A percentile compares a stretch with the other conserved stretches of the same genome.
Evolutionary conservation across 176 grass and related monocot genomes (phyloP).

Genomic region (Pontederia crassipes): DNA sequence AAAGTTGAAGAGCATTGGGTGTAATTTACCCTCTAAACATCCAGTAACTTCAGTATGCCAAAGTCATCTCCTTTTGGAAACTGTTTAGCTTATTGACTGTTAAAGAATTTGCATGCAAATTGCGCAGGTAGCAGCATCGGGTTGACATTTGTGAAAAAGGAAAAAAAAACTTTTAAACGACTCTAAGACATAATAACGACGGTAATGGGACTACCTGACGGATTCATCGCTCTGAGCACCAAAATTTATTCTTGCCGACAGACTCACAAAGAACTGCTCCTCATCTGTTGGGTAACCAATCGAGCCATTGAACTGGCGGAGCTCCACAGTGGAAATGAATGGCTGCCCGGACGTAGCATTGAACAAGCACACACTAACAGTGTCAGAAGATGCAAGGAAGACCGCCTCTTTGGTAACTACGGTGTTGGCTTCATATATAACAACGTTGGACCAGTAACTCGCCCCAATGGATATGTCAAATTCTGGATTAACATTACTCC

Average conservation of each 20-base stretch:
- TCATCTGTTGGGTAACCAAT: constrained; percentile 42
- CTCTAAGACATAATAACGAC: no score
- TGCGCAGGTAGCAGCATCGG: no score
- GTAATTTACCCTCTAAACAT: no score
- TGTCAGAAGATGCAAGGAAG: constrained; percentile 24
- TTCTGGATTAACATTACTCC: constrained; percentile 62
- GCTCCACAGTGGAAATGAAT: constrained; percentile 74
- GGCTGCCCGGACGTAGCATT: constrained; percentile 49
- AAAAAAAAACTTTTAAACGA: no score
- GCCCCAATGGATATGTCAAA: constrained; percentile 65
- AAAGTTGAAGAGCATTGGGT: no score
- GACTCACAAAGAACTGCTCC: constrained; percentile 44
- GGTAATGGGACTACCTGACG: constrained; percentile 26
- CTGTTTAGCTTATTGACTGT: no score
- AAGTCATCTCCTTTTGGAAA: no score
- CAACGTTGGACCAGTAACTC: constrained; percentile 50
- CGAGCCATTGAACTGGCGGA: constrained; percentile 51
- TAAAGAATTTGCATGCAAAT: no score
- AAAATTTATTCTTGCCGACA: constrained; percentile 68
- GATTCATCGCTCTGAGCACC: constrained; percentile 44
- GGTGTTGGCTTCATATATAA: constrained; percentile 47
- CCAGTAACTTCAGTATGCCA: no score
- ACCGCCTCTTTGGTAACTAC: constrained; percentile 42
- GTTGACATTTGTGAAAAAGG: no score
- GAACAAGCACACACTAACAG: constrained; percentile 45